These are phyloP conservation scores for Balamuthia mandrillaris DNA, from an alignment of 208 protist species.

Conservation along the genomic window DNA sequence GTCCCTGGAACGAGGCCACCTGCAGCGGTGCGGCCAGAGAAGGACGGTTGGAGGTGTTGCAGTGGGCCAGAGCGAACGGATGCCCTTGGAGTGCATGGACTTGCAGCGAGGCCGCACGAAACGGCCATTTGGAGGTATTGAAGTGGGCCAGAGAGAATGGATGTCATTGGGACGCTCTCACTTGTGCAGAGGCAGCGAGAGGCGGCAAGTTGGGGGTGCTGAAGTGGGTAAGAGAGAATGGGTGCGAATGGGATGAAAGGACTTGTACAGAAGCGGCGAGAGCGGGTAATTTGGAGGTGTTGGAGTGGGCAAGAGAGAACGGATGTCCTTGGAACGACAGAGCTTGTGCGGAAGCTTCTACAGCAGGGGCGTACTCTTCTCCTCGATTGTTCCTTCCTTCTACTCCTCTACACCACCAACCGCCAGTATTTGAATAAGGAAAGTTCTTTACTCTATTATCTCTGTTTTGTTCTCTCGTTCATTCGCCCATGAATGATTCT, in stretches of 20 bases:
- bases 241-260: not conserved
- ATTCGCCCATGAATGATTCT: no score
- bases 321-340: not conserved
- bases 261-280: not conserved
- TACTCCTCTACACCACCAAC: no score
- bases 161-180: no score
- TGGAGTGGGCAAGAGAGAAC: not conserved
- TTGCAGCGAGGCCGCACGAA: not conserved
- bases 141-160: no score
- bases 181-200: not conserved
- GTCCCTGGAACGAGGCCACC: not conserved
- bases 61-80: not conserved
- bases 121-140: not conserved
- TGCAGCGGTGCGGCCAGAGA: not conserved
- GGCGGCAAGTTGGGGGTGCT: not conserved
- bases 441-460: no score
- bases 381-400: no score
- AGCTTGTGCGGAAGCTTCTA: not conserved
- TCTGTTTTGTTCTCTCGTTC: no score
- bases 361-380: no score
- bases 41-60: not conserved
- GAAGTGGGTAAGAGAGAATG: not conserved
- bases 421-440: no score
- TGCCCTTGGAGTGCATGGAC: not conserved
- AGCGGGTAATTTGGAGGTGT: not conserved